A percentile compares a stretch with the other conserved stretches of the same genome.
Evolutionary conservation across 148 eudicot species (phyloP).

Genomic region (Oxyria digyna): DNA sequence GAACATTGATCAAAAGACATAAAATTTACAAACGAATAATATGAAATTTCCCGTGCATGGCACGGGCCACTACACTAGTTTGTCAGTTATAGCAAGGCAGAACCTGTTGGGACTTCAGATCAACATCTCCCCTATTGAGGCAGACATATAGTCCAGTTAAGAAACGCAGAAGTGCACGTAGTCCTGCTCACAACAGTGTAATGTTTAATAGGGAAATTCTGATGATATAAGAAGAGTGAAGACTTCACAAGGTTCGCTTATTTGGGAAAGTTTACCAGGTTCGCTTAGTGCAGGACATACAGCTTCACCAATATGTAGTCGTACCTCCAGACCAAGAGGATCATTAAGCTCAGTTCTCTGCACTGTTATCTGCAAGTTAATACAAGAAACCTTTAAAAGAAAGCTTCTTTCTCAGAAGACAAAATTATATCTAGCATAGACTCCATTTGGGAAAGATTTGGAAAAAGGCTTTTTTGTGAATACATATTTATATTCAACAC

Average conservation of each 20-base stretch:
- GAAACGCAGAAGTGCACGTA: slow-evolving; percentile 94
- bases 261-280: slow-evolving; percentile 94
- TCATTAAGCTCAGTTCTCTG: slow-evolving; percentile 79
- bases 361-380: slow-evolving; percentile 58
- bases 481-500: neutral
- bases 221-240: neutral
- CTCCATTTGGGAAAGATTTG: neutral
- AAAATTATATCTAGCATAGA: neutral
- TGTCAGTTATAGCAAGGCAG: slow-evolving; percentile 10
- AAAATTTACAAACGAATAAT: too few relatives aligned
- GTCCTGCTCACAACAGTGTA: slow-evolving; percentile 34
- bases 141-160: slow-evolving; percentile 81
- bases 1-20: too few relatives aligned
- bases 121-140: slow-evolving; percentile 86
- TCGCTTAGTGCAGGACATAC: slow-evolving; percentile 96
- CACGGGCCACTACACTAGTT: too few relatives aligned
- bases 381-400: slow-evolving; percentile 7
- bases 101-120: slow-evolving; percentile 68
- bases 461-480: neutral
- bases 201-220: neutral
- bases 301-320: slow-evolving; percentile 76
- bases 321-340: slow-evolving; percentile 87
- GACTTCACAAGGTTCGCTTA: neutral
- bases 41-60: too few relatives aligned
- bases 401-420: neutral